Evolutionary conservation across 2,329 filamentous ascomycete genomes (phyloP).

Genomic region (Periglandula ipomoeae): DNA sequence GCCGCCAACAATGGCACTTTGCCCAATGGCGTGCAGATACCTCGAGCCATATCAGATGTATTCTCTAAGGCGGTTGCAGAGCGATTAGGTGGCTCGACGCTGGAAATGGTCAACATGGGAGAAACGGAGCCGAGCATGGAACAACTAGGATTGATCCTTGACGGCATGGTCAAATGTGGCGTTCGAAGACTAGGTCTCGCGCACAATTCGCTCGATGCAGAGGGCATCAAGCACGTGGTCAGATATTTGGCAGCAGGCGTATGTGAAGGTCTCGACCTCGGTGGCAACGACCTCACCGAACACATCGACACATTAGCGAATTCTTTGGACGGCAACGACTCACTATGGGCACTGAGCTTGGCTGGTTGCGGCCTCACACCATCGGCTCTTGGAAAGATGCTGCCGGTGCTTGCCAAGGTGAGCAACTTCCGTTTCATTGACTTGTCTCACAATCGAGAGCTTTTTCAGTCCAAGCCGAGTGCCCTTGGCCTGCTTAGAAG

Average conservation of each 20-base stretch:
- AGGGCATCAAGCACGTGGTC: constrained; percentile 66
- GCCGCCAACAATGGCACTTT: constrained; percentile 19
- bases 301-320: constrained; percentile 44
- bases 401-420: constrained; percentile 64
- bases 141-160: constrained; percentile 68
- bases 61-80: constrained; percentile 69
- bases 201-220: constrained; percentile 66
- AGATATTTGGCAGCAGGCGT: constrained; percentile 66
- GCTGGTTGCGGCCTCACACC: constrained; percentile 77
- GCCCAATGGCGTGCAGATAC: constrained; percentile 25
- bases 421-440: constrained; percentile 79
- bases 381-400: constrained; percentile 60
- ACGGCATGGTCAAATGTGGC: constrained; percentile 70
- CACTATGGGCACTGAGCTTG: constrained; percentile 74
- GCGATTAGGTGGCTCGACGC: constrained; percentile 61
- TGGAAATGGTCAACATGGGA: constrained; percentile 77
- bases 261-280: constrained; percentile 83
- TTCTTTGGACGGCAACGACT: constrained; percentile 41
- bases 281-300: constrained; percentile 65
- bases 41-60: constrained; percentile 41
- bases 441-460: constrained; percentile 75
- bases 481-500: constrained; percentile 67
- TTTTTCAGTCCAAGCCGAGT: constrained; percentile 68
- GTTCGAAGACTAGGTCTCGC: constrained; percentile 74
- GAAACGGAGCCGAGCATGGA: constrained; percentile 65